phyloP scores from a whole-genome alignment of 1,284 basidiomycete genomes.

The Ceratobasidium sp. region DNA sequence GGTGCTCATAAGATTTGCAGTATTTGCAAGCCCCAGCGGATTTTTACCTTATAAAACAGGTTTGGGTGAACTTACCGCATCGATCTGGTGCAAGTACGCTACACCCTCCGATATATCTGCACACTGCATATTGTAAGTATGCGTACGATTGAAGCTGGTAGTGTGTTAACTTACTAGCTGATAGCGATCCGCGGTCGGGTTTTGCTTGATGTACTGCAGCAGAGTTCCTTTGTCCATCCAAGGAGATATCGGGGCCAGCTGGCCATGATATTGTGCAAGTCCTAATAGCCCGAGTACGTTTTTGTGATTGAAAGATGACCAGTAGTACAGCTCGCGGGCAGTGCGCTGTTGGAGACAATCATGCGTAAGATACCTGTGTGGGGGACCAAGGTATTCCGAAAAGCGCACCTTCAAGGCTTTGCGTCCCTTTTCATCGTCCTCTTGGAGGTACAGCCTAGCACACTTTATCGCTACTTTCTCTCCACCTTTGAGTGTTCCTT shows the following conservation, averaged over 20 bases:
- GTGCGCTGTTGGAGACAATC: neutral
- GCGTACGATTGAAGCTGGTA: too few species aligned
- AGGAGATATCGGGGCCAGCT: too few species aligned
- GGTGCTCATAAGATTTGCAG: too few species aligned
- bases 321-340: slow-evolving; percentile 24
- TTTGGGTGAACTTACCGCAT: slow-evolving; percentile 1
- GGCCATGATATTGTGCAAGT: slow-evolving; percentile 5
- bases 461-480: too few species aligned
- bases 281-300: slow-evolving; percentile 10
- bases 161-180: neutral
- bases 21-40: too few species aligned
- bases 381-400: neutral
- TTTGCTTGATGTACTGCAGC: neutral
- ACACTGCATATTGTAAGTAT: neutral
- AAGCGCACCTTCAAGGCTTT: neutral
- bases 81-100: neutral
- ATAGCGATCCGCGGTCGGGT: neutral
- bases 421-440: too few species aligned
- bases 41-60: too few species aligned
- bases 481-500: too few species aligned
- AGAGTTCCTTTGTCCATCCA: too few species aligned
- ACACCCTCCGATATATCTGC: neutral
- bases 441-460: too few species aligned
- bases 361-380: neutral
- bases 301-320: slow-evolving; percentile 6